Base-by-base conservation (phyloP, 1,139 yeast species). In the Lodderomyces pseudojiufengensis region DNA sequence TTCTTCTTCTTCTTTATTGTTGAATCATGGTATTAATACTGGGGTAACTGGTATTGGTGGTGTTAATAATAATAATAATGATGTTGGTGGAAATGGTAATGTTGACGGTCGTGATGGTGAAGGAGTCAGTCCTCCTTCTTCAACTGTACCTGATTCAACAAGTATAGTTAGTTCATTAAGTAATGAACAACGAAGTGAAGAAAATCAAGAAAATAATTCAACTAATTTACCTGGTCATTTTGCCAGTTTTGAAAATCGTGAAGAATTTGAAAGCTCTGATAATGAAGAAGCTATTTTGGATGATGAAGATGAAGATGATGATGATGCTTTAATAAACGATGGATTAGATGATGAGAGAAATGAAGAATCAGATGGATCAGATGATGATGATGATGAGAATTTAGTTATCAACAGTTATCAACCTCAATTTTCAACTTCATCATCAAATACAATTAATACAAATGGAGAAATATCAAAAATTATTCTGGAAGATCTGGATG, bases 141-240 rank as follows among this genome's bases (percentile, higher is more conserved):
- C 45, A 3, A 33, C 35, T 2, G 23, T 35, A 3, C 40, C 43
- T 2, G 43, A 39, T 21, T 24, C 38, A 8, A 31, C 32, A 5
- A 36, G 40, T 27, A 21, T 33, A 9, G 24, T 38, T 8, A 32
- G 34, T 24, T 20, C 31, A 12, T 26, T 32, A 16, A 20, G 21
- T 24, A 20, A 24, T 13, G 29, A 26, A 14, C 5, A 8, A 5
- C 5, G 11, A 11, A 9, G 15, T 13, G 29, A 10, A 26, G 29
- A 26, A 26, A 13, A 11, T 10, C 9, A 25, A 25, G 27, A 25
- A 25, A 8, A 25, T 10, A 13, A 9, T 8, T 13, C 9, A 25
- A 8, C 9, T 8, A n/a, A 25, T 9, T 7, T 8, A 25, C 9
- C 11, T 7, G 11, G 27, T n/a, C 8, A 25, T n/a, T 9, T 7